These are phyloP conservation scores for Plasmodium vivax DNA, from an alignment of 169 alveolate species.

Conservation along the genomic window DNA sequence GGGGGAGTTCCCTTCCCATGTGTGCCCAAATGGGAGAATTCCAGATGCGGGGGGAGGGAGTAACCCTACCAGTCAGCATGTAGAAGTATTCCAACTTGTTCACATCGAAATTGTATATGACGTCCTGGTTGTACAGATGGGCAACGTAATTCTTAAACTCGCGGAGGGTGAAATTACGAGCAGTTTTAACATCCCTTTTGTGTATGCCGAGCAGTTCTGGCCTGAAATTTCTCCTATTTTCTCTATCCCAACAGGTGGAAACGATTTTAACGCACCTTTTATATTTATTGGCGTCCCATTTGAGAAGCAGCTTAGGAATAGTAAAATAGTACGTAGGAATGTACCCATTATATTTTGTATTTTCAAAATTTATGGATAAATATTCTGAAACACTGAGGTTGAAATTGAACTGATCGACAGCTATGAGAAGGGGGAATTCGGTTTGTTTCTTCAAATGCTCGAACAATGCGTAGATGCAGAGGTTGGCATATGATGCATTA, in stretches of 20 bases:
- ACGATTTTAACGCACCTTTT: conserved; percentile 79
- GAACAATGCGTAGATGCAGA: conserved; percentile 82
- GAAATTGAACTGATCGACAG: conserved; percentile 68
- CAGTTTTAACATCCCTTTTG: conserved; percentile 80
- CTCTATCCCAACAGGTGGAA: conserved; percentile 83
- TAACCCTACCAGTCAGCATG: conserved; percentile 83
- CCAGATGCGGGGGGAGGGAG: background rate
- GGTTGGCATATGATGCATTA: conserved; percentile 82
- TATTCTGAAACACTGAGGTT: conserved; percentile 84
- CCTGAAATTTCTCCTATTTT: conserved; percentile 77
- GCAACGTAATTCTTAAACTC: conserved; percentile 82
- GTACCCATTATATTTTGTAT: conserved; percentile 85
- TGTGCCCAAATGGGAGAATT: background rate
- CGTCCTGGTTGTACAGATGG: conserved; percentile 78
- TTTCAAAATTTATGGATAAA: conserved; percentile 83
- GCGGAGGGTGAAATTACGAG: conserved; percentile 80
- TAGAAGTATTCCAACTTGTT: conserved; percentile 84
- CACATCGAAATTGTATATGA: conserved; percentile 81
- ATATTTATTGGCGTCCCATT: conserved; percentile 81
- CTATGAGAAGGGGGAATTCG: conserved; percentile 78
- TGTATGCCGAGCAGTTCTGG: conserved; percentile 83
- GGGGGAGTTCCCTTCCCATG: background rate
- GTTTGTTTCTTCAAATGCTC: conserved; percentile 85
- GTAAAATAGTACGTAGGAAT: conserved; percentile 85
- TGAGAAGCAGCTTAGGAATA: conserved; percentile 82